Evolutionary conservation across 768 basidiomycete species (phyloP), one percentile per base, ranked within the genome.

Genomic region (Xerocomus spinulosus): DNA sequence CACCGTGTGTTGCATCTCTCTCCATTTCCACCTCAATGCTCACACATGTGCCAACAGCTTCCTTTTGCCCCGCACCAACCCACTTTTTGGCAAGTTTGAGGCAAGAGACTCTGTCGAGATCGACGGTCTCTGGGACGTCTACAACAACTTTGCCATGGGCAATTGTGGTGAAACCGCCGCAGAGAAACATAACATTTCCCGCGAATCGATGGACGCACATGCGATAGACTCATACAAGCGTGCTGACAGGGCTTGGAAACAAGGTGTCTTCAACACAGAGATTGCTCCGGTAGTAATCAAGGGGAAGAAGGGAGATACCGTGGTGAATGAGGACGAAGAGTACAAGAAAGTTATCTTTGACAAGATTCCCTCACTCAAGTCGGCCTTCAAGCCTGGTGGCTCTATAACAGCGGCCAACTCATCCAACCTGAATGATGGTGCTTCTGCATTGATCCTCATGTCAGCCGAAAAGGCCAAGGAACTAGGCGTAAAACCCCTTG

Each of bases 101-200:
- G 70, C 92, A 34, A 82, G 73, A 53, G 96, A 98, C 68, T 87
- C 94, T 13, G 77, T 98, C 29, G 87, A 94, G 69, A 78, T 70
- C 58, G 96, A 99, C 59, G 96, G 94, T 56, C 87, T 99, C 42
- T 89, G 85, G 82, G 96, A 99, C 69, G 92, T 91, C 44, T 96
- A 92, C 80, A 93, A 96, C 78, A 84, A 97, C 70, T 89, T 92
- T 63, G 85, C 92, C 25, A 99, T 99, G 96, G 96, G 96, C 48
- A 91, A 91, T 78, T 98, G 95, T 66, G 95, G 82, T 58, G 96
- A 99, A 71, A 65, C 74, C 58, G 81, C 88, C 24, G 91, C 93
- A 14, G 80, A 78, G 55, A 93, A 93, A 68, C 75, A 85, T 68
- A 70, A 72, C 32, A 94, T 99, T 69, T 76, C 82, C 44, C 87